phyloP scores from a whole-genome alignment of 306 rosid genomes.

The Vigna angularis region DNA sequence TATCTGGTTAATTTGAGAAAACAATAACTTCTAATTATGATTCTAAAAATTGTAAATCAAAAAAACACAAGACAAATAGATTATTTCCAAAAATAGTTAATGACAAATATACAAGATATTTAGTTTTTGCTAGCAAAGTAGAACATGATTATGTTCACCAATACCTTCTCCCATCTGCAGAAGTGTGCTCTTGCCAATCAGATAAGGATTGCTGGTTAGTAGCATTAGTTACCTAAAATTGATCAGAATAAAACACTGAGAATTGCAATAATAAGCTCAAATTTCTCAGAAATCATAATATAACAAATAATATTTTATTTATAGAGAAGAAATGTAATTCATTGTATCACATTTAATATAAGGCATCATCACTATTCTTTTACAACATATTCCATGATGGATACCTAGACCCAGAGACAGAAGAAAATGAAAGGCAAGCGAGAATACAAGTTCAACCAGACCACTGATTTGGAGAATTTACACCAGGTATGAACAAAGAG shows the following conservation, averaged over 20 bases:
- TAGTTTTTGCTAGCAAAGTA: conserved; percentile 16
- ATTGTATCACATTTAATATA: conserved; percentile 16
- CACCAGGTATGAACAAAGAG: background rate
- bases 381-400: background rate
- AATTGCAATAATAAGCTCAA: conserved; percentile 36
- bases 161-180: conserved; percentile 96
- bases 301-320: conserved; percentile 28
- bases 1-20: conserved; percentile 60
- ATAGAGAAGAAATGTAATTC: conserved; percentile 18
- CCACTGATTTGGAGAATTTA: background rate
- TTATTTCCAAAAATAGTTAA: conserved; percentile 14
- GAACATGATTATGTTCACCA: conserved; percentile 24
- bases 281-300: conserved; percentile 34
- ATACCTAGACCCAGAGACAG: background rate
- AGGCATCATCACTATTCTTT: conserved; percentile 8
- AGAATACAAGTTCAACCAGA: background rate
- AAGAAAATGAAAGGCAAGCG: background rate
- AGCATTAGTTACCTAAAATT: conserved; percentile 62
- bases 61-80: conserved; percentile 39
- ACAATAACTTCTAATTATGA: conserved; percentile 21
- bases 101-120: conserved; percentile 4
- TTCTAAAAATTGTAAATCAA: conserved; percentile 22
- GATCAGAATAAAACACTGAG: conserved; percentile 39
- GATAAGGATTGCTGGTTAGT: conserved; percentile 64
- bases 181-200: conserved; percentile 98